Evolutionary conservation across 1,139 yeast genomes (phyloP), one percentile per base, ranked within the genome.

Genomic region (Pichia sp.): DNA sequence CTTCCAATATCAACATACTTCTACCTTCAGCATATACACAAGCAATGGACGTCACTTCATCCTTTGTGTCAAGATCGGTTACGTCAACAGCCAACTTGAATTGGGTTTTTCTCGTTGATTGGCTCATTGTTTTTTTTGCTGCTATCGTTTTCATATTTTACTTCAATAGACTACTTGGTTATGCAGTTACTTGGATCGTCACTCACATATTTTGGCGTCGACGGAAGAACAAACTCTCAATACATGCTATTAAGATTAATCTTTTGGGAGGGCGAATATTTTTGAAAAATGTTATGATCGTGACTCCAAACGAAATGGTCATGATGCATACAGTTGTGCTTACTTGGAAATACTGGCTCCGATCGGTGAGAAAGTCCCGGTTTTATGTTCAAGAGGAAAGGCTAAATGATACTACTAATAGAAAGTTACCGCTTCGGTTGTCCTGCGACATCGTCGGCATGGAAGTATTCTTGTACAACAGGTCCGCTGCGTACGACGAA

Each of bases 261-360:
- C 67, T 83, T 6, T 60, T 91, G 2, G 95, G 88, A 2, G 97
- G 97, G 0, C 69, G 95, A 24, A 41, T 91, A 3, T 75, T 83
- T 54, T 74, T 87, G 52, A 83, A 80, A 49, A 86, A 87, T 53
- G 55, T 87, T 21, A 72, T 84, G 2, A 66, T 85, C 17, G 72
- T 81, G 10, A 82, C 86, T 11, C 66, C 75, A 32, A 82, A 88
- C 58, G 75, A 75, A 44, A 75, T 94, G 3, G 55, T 84, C 2
- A 72, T 86, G 7, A 66, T 84, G 2, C 67, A 83, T 17, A 78
- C 79, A 44, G 78, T 88, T 4, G 74, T 76, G 46, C 55, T 91
- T 22, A 84, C 94, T 0, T 91, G 97, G 97, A 59, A 94, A 42
- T 91, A 86, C 56, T 91, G 97, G 97, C 63, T 84, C 37, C 63